Base-by-base conservation (phyloP, 2,329 filamentous ascomycete genomes). In the Septoria petroselini region DNA sequence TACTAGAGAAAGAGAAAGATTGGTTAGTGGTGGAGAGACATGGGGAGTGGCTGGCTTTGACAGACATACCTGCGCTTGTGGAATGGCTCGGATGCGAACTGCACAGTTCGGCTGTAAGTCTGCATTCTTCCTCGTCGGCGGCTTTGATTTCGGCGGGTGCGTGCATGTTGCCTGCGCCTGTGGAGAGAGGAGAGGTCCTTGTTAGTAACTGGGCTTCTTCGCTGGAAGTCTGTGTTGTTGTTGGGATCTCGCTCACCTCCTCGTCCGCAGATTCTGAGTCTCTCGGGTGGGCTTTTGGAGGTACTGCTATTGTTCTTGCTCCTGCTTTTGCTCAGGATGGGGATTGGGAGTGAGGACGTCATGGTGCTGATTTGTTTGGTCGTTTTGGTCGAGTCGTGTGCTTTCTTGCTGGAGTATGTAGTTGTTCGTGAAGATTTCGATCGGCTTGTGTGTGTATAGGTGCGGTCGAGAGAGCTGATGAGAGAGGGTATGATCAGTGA, bases 211-310 rank as follows among this genome's bases (percentile, higher is more conserved):
- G n/a, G n/a, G n/a, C n/a, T n/a, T n/a, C n/a, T n/a, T n/a, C n/a
- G n/a, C n/a, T 7, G 1, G 17, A 8, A 34, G n/a, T 34, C n/a
- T 6, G 17, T 34, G 31, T 11, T 6, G 12, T 7, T 34, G 2
- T n/a, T 3, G 31, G 17, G 7, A 34, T 37, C n/a, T 17, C 3
- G 15, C 7, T 6, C 55, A 19, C 57, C 57, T 14, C 57, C 57
- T 31, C 54, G 51, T 6, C 57, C 57, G 37, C 50, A 45, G 5
- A 51, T 34, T 23, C 47, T 53, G 21, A 46, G 40, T 15, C 55
- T 45, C 25, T 56, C 50, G 9, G 41, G 33, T 6, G 34, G 30
- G 7, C 31, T 14, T n/a, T 21, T 46, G 6, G 18, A n/a, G 1
- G 21, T 11, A 6, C 19, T 39, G 12, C 23, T 39, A 5, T 27